Evolutionary conservation across 108 stramenopile species (phyloP), one percentile per base, ranked within the genome.

Genomic region (Stephanodiscus minutulus): DNA sequence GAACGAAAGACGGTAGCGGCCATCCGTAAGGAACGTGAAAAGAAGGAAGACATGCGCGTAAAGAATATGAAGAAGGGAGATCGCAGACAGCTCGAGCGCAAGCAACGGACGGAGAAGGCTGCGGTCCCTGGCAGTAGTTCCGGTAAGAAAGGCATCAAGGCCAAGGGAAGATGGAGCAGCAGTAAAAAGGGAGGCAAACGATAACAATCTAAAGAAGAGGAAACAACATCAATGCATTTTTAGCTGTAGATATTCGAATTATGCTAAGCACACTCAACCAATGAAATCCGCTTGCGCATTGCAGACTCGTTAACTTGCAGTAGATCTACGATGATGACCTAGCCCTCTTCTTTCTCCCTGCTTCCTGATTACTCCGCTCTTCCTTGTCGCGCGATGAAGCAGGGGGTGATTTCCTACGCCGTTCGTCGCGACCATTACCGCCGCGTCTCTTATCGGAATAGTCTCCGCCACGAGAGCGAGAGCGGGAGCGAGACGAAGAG

Each of bases 21-120:
- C 58, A 93, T 96, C 68, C 81, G 87, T 56, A 86, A 87, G 69
- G 88, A 91, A 75, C 85, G 92, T 17, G 92, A 88, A 44, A 72
- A 66, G 24, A 83, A 89, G 62, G 87, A 88, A 35, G 82, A 96
- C 22, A 75, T 83, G 80, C 86, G 88, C 67, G 37, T 91, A 44
- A 96, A 96, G 80, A 96, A 96, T 66, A 94, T 94, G 95, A 83
- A 80, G 70, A 86, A 83, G 67, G 65, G 66, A 64, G 85, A 86
- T 28, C 57, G 85, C 33, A 65, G 70, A 63, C 66, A 72, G 36
- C 49, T 82, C 5, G 80, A 82, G 47, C 61, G 70, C 13, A 72
- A 77, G 17, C 48, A 77, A 21, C 74, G 71, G 17, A 25, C 73
- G 33, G 77, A 74, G 28, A 73, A 78, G 52, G 52, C 47, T 24